Conservation (phyloP, 1,139 yeast species). For the Arxiozyma telluris region DNA sequence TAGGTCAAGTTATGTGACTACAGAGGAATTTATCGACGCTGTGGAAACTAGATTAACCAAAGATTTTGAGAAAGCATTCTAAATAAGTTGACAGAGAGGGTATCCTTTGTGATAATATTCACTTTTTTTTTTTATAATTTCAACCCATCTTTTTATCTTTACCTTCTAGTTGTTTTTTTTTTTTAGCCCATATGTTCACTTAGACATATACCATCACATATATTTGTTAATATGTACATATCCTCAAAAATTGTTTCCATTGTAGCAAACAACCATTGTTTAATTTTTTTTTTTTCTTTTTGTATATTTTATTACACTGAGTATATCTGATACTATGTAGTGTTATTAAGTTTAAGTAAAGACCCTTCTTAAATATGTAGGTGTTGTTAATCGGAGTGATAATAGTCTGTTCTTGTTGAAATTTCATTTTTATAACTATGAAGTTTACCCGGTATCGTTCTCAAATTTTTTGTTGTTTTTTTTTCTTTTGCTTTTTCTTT, state of each 20-base stretch:
- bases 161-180: too few species aligned
- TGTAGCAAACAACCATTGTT: neutral
- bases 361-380: too few species aligned
- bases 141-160: too few species aligned
- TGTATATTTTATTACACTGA: too few species aligned
- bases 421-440: too few species aligned
- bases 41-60: slow-evolving; percentile 46
- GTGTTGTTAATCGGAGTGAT: too few species aligned
- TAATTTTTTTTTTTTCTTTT: neutral
- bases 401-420: too few species aligned
- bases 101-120: neutral
- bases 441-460: neutral
- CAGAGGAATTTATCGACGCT: slow-evolving; percentile 83
- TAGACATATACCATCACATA: neutral
- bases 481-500: neutral
- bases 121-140: too few species aligned
- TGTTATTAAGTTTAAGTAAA: too few species aligned
- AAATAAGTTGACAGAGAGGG: neutral
- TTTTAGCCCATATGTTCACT: too few species aligned
- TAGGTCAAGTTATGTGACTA: slow-evolving; percentile 70
- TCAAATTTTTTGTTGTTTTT: neutral
- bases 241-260: too few species aligned
- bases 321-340: too few species aligned
- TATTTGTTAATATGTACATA: neutral
- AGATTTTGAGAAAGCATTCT: slow-evolving; percentile 3